A percentile compares a stretch with the other conserved stretches of the same genome.
These are phyloP conservation scores for Wickerhamomyces sp. DNA, from an alignment of 1,139 yeast genomes.

Conservation along the genomic window DNA sequence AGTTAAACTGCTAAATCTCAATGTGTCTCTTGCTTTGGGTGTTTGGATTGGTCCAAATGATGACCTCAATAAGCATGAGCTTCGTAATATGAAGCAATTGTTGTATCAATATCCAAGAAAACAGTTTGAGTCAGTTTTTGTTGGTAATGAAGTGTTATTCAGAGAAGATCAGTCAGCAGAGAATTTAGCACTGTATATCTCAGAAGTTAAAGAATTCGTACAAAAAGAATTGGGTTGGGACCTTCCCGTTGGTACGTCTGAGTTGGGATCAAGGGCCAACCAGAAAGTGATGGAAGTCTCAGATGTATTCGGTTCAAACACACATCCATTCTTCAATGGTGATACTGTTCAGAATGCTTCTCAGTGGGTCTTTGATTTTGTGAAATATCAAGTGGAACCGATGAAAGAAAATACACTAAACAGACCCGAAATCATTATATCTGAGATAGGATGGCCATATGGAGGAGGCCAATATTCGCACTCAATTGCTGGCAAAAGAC, in stretches of 20 bases:
- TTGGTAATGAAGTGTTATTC: conserved; percentile 63
- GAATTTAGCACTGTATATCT: conserved; percentile 39
- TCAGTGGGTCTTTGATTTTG: conserved; percentile 48
- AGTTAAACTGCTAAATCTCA: conserved; percentile 42
- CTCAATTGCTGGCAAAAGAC: conserved; percentile 42
- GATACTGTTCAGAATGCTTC: conserved; percentile 43
- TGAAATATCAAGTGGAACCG: conserved; percentile 38
- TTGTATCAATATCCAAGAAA: conserved; percentile 40
- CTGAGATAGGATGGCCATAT: conserved; percentile 74
- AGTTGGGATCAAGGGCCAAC: conserved; percentile 37
- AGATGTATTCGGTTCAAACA: conserved; percentile 59
- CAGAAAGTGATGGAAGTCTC: conserved; percentile 31
- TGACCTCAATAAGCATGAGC: conserved; percentile 36
- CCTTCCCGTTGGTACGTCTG: conserved; percentile 41
- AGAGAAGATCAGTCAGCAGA: conserved; percentile 41
- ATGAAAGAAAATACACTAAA: conserved; percentile 17
- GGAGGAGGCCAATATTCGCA: conserved; percentile 46
- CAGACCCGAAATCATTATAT: conserved; percentile 37
- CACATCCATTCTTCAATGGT: conserved; percentile 70
- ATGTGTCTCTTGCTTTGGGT: conserved; percentile 58
- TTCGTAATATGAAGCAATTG: conserved; percentile 38
- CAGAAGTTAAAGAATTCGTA: conserved; percentile 36
- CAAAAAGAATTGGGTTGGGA: conserved; percentile 42
- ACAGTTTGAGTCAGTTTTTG: conserved; percentile 45
- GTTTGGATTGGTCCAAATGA: conserved; percentile 54